Evolutionary conservation across 2,329 filamentous ascomycete genomes (phyloP).

Genomic region (Diplodia intermedia): DNA sequence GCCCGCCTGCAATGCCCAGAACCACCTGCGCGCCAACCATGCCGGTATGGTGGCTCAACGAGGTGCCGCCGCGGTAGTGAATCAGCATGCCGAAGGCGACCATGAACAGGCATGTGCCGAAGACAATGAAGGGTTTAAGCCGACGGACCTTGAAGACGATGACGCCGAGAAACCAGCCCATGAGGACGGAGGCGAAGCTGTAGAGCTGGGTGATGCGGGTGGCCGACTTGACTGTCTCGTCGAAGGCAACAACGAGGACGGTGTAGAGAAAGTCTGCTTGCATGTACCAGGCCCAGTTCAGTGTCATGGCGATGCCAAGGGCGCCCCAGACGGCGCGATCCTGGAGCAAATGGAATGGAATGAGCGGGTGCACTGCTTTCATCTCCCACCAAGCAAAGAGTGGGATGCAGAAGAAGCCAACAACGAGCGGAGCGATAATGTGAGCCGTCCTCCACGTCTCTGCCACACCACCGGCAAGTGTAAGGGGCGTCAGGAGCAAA

Average conservation of each 20-base stretch:
- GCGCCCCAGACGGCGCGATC: constrained; percentile 70
- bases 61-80: constrained; percentile 63
- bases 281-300: constrained; percentile 60
- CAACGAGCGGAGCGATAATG: constrained; percentile 59
- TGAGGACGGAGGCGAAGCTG: constrained; percentile 63
- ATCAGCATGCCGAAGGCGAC: constrained; percentile 72
- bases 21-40: constrained; percentile 69
- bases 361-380: constrained; percentile 59
- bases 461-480: constrained; percentile 59
- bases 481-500: constrained; percentile 60
- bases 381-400: constrained; percentile 63
- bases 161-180: constrained; percentile 63
- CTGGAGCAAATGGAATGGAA: constrained; percentile 67
- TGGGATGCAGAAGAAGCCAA: constrained; percentile 59
- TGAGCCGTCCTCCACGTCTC: constrained; percentile 60
- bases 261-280: constrained; percentile 71
- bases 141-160: constrained; percentile 65
- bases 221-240: constrained; percentile 63
- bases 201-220: constrained; percentile 68
- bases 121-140: constrained; percentile 69
- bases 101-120: constrained; percentile 66
- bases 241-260: constrained; percentile 66
- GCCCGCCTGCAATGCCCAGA: constrained; percentile 67
- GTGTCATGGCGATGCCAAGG: constrained; percentile 57
- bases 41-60: constrained; percentile 56